A percentile compares a stretch with the other conserved stretches of the same genome.
Evolutionary conservation across 148 eudicot genomes (phyloP).

Genomic region (Heliamphora exappendiculata): DNA sequence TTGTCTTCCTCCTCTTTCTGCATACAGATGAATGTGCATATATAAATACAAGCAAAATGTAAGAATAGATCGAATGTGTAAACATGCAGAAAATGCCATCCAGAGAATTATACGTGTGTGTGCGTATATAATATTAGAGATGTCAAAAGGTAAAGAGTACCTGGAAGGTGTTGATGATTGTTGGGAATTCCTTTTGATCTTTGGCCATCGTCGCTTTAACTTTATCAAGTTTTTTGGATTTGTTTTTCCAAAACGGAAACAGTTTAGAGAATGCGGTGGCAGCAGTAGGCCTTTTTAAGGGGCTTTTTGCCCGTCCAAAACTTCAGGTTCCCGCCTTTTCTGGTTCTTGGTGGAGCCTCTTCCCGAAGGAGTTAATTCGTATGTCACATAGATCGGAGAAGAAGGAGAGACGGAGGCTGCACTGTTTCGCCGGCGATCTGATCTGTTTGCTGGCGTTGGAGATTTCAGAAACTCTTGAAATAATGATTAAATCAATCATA

Average conservation of each 20-base stretch:
- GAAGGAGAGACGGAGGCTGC: constrained; percentile 1
- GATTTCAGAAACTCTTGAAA: no score
- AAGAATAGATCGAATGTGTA: background rate
- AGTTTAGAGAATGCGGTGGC: background rate
- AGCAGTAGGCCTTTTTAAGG: background rate
- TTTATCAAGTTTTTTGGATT: background rate
- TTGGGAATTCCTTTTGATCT: constrained; percentile 31
- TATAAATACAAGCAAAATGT: constrained; percentile 6
- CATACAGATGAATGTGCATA: constrained; percentile 20
- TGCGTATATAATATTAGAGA: background rate
- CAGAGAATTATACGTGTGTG: background rate
- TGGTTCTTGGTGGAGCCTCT: background rate
- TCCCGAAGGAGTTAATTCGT: background rate
- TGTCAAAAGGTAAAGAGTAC: constrained; percentile 18
- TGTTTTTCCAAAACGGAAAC: constrained; percentile 9
- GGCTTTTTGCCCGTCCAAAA: background rate
- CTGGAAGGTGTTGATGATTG: constrained; percentile 29
- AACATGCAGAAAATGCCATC: constrained; percentile 4
- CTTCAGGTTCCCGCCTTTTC: background rate
- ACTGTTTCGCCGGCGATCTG: no score
- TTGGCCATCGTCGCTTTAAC: constrained; percentile 19
- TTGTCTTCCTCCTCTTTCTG: constrained; percentile 56
- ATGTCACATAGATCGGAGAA: background rate
- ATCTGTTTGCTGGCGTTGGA: no score
- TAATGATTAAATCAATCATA: no score